Conservation (phyloP, 225 moss, liverwort and hornwort genomes). For the Neckera pumila region DNA sequence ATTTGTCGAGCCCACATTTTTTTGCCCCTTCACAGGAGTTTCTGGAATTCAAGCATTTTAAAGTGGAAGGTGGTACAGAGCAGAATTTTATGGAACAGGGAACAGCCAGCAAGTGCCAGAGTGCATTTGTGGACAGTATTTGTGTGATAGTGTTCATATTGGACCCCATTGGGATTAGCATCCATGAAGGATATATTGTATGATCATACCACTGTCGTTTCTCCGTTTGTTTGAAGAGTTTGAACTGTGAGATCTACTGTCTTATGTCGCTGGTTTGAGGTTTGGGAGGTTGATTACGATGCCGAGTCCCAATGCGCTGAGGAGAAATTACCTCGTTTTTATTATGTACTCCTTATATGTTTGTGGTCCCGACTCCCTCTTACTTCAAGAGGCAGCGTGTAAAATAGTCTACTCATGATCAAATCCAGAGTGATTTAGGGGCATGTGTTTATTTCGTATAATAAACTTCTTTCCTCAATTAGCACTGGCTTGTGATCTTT, state of each 20-base stretch:
- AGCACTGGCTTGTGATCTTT: neutral
- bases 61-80: neutral
- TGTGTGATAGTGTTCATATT: neutral
- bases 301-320: neutral
- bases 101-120: neutral
- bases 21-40: neutral
- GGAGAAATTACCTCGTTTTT: neutral
- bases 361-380: neutral
- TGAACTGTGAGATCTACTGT: neutral
- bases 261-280: neutral
- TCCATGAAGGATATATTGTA: neutral
- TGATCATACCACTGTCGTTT: neutral
- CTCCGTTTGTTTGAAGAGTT: neutral
- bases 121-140: neutral
- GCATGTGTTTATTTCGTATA: neutral
- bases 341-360: neutral
- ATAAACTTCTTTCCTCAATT: neutral
- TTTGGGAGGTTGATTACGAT: neutral
- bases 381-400: neutral
- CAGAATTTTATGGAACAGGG: neutral
- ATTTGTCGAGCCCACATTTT: conserved; percentile 14
- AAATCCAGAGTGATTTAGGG: neutral
- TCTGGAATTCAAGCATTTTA: neutral
- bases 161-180: neutral
- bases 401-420: neutral